phyloP scores from a whole-genome alignment of 2,329 filamentous ascomycete species.

The Aspergillus hiratsukae region DNA sequence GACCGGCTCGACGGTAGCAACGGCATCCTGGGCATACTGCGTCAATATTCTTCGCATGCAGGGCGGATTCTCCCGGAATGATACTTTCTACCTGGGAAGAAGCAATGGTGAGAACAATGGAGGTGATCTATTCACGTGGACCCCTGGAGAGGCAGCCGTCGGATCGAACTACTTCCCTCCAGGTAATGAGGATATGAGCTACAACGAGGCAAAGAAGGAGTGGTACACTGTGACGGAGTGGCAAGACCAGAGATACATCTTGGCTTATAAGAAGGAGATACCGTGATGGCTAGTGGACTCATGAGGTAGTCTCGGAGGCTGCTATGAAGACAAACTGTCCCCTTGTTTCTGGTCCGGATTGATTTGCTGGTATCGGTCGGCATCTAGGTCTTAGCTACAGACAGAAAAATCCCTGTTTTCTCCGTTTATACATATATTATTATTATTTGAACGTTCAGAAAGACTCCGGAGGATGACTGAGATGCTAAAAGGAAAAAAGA shows the following conservation, averaged over 20 bases:
- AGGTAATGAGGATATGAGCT: conserved; percentile 33
- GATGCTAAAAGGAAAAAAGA: too few relatives aligned
- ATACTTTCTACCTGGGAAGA: conserved; percentile 31
- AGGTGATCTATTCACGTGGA: conserved; percentile 33
- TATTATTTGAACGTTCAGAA: too few relatives aligned
- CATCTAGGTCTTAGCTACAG: too few relatives aligned
- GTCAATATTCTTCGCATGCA: conserved; percentile 31
- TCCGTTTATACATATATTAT: too few relatives aligned
- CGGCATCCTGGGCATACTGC: conserved; percentile 30
- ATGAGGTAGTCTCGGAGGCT: too few relatives aligned
- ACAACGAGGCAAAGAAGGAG: conserved; percentile 21
- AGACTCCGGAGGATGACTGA: too few relatives aligned
- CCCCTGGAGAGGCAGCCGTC: conserved; percentile 21
- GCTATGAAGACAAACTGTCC: too few relatives aligned
- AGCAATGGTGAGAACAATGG: conserved; percentile 26
- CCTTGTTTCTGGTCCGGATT: too few relatives aligned
- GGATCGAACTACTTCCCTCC: conserved; percentile 18
- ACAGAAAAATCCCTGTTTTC: too few relatives aligned
- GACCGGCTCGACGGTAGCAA: conserved; percentile 9
- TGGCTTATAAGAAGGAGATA: neutral
- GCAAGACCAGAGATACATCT: neutral
- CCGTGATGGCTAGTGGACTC: neutral
- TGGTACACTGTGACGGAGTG: conserved; percentile 22
- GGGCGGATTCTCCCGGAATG: conserved; percentile 28
- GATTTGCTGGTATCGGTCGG: too few relatives aligned